A percentile compares a stretch with the other conserved stretches of the same genome.
Conservation (phyloP, 805 yeast genomes). For the Lachancea lanzarotensis region DNA sequence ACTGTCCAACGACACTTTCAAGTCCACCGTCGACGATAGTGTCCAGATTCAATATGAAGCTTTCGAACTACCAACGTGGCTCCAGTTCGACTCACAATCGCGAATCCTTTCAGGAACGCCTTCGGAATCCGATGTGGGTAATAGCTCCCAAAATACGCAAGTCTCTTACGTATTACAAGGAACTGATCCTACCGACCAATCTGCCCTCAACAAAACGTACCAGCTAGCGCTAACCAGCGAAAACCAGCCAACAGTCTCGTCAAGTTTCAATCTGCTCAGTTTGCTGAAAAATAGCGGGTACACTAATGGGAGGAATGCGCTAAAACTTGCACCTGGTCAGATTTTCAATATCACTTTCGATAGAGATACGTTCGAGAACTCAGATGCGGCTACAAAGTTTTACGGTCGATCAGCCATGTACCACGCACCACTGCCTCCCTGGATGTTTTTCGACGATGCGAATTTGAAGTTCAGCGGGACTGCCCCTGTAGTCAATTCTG, state of each 20-base stretch:
- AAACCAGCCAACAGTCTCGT: slow-evolving; percentile 37
- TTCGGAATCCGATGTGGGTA: slow-evolving; percentile 17
- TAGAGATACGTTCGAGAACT: slow-evolving; percentile 47
- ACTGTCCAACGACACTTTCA: slow-evolving; percentile 64
- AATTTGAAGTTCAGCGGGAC: slow-evolving; percentile 71
- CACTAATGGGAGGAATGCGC: slow-evolving; percentile 69
- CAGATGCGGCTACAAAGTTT: slow-evolving; percentile 49
- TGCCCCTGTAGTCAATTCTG: slow-evolving; percentile 80
- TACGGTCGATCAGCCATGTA: slow-evolving; percentile 70
- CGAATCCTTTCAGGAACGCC: slow-evolving; percentile 71
- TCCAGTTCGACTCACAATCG: slow-evolving; percentile 56
- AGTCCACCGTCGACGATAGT: slow-evolving; percentile 37
- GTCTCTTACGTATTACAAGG: slow-evolving; percentile 56
- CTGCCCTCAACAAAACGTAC: slow-evolving; percentile 43
- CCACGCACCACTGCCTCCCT: slow-evolving; percentile 83
- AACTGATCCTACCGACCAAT: slow-evolving; percentile 48
- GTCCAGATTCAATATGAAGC: slow-evolving; percentile 48
- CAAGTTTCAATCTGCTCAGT: slow-evolving; percentile 36
- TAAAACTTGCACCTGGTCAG: slow-evolving; percentile 67
- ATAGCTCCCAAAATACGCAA: slow-evolving; percentile 38
- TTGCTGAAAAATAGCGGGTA: slow-evolving; percentile 60
- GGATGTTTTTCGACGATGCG: slow-evolving; percentile 66
- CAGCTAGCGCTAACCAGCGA: slow-evolving; percentile 42
- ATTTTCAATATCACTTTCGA: slow-evolving; percentile 61
- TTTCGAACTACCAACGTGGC: slow-evolving; percentile 66